Conservation (phyloP, 2,329 filamentous ascomycete species). For the Aureobasidium sp. region DNA sequence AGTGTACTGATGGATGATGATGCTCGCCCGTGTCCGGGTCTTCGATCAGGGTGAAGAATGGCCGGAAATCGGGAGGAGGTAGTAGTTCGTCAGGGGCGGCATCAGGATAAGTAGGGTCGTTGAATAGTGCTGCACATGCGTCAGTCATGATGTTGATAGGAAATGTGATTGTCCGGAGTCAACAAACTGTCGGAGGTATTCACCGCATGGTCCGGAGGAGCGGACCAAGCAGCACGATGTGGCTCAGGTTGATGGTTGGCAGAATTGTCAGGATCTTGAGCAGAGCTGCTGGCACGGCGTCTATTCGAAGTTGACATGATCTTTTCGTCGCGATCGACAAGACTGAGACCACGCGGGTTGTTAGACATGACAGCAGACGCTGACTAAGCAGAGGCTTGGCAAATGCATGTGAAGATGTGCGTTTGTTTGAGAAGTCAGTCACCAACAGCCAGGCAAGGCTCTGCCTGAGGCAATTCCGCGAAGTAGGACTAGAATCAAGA, state of each 20-base stretch:
- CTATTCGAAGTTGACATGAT: conserved; percentile 8
- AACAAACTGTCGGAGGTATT: neutral
- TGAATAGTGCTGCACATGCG: neutral
- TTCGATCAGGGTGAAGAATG: conserved; percentile 79
- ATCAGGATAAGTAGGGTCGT: conserved; percentile 13
- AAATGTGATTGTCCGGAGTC: neutral
- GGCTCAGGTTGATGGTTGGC: neutral
- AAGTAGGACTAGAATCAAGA: neutral
- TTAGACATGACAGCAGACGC: conserved; percentile 2
- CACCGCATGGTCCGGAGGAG: neutral
- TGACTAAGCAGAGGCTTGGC: conserved; percentile 15
- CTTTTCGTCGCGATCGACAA: neutral
- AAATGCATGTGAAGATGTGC: conserved; percentile 14
- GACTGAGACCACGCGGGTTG: conserved; percentile 2
- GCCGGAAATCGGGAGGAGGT: conserved; percentile 55
- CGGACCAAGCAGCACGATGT: neutral
- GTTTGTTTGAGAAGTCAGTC: neutral
- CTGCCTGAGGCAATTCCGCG: neutral
- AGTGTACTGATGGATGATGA: conserved; percentile 80
- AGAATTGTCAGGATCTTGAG: neutral
- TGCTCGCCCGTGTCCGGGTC: conserved; percentile 67
- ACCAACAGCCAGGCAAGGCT: too few species aligned
- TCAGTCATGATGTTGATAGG: neutral
- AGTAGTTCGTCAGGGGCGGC: conserved; percentile 23
- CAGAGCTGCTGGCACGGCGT: conserved; percentile 8